Evolutionary conservation across 2,329 filamentous ascomycete species (phyloP), one percentile per base, ranked within the genome.

Genomic region (Ophiocordyceps australis): DNA sequence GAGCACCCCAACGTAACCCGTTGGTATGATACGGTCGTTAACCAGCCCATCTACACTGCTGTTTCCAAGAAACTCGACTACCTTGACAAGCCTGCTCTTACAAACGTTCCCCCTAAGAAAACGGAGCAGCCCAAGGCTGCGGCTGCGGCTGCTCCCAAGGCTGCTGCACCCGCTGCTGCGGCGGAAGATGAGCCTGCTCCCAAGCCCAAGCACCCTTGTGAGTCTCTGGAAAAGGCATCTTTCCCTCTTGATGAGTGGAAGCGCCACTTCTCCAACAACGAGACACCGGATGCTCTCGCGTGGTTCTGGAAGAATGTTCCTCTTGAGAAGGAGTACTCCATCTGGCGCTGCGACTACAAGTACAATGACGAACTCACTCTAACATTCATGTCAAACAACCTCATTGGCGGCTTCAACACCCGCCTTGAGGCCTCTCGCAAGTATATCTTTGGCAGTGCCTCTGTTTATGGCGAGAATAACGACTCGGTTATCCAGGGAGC

Each of bases 221-320:
- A 93, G 55, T 55, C 70, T 39, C 78, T 95, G 29, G 72, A 74
- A 46, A 77, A 74, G 52, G 62, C 89, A 34, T 73, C 75, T 30
- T 69, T 93, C 49, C 65, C 77, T 41, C 69, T 98, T 30, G 89
- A 98, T 50, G 89, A 98, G 62, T 93, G 77, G 80, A 98, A 98
- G 78, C 83, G 89, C 50, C 75, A 81, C 57, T 98, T 92, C 74
- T 98, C 89, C 47, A 98, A 98, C 74, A 70, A 77, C 53, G 82
- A 94, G 37, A 85, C 80, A 41, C 63, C 74, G 37, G 74, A 65
- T 37, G 82, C 86, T 44, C 64, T 95, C 46, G 85, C 86, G 55
- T 95, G 79, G 78, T 95, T 98, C 75, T 98, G 86, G 86, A 74
- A 94, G 63, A 82, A 91, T 57, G 71, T 73, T 59, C 86, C 89